Evolutionary conservation across 441 rosid genomes (phyloP).

Genomic region (Gossypium armourianum): DNA sequence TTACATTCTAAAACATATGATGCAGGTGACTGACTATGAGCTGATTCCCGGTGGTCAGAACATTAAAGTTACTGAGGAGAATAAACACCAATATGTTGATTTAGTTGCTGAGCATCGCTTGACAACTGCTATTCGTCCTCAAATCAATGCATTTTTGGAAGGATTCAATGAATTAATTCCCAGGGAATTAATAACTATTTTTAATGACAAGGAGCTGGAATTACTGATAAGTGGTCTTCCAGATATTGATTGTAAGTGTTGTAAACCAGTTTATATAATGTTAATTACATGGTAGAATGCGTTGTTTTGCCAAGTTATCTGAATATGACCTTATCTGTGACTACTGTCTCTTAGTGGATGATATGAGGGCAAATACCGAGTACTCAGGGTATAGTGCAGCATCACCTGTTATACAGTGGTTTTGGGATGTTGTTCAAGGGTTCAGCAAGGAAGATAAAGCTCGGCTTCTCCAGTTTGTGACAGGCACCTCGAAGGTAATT

Average conservation of each 20-base stretch:
- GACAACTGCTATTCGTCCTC: conserved; percentile 93
- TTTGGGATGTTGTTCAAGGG: conserved; percentile 91
- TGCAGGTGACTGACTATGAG: conserved; percentile 87
- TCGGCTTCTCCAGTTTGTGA: conserved; percentile 83
- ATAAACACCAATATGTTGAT: conserved; percentile 82
- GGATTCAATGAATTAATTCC: conserved; percentile 71
- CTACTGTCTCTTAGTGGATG: conserved; percentile 51
- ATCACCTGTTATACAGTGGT: conserved; percentile 84
- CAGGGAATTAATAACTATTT: conserved; percentile 75
- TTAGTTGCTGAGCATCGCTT: conserved; percentile 76
- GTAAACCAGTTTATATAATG: conserved; percentile 1
- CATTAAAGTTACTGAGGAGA: conserved; percentile 80
- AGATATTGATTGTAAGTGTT: conserved; percentile 72
- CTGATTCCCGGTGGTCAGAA: conserved; percentile 77
- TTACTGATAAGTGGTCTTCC: conserved; percentile 87
- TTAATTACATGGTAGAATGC: neutral
- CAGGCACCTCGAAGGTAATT: conserved; percentile 86
- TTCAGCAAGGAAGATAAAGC: conserved; percentile 95
- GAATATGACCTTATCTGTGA: conserved; percentile 4
- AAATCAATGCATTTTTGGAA: conserved; percentile 76
- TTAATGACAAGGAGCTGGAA: conserved; percentile 87
- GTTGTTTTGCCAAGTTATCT: neutral
- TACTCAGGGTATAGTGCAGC: conserved; percentile 84
- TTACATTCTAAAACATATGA: conserved; percentile 10
- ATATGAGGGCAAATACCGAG: conserved; percentile 78